Base-by-base conservation (phyloP, 2,329 filamentous ascomycete genomes). In the Basipetospora chlamydospora region DNA sequence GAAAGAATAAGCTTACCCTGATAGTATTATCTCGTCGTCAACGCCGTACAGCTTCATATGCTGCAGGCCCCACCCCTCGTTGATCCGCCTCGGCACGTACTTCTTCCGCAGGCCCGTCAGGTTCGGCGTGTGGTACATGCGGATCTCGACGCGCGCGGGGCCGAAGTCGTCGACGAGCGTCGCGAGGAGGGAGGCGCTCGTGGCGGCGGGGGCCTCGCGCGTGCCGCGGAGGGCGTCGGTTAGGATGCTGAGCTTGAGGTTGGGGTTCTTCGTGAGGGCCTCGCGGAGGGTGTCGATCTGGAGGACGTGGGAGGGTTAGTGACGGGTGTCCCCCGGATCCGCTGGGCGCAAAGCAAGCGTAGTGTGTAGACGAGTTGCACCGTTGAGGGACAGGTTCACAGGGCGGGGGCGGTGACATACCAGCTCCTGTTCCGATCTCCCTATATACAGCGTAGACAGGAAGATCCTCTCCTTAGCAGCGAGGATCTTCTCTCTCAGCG, bases 21-120 rank as follows among this genome's bases (percentile, higher is more conserved):
- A 93, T 48, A 98, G 73, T 44, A 98, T 88, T 40, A 98, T 80
- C 55, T 94, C 86, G 50, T 98, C 86, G 48, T 98, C 90, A 16
- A 94, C 64, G 0, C 90, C 90, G 48, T 98, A 98, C 1, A 98
- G 66, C 66, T 98, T 98, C 88, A 98, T 98, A 53, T 98, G 90
- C 54, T 98, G 90, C 42, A 98, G 60, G 1, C 90, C 90, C 90
- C 90, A 98, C 13, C 90, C 90, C 59, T 98, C 90, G 47, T 98
- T 98, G 53, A 98, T 88, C 15, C 90, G 71, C 51, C 75, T 83
- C 0, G 90, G 90, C 2, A 96, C 73, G 45, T 82, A 65, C 49
- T 77, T 77, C 59, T 96, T 96, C 35, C 79, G 73, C 39, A 92
- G 47, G 0, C 90, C 90, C 3, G 83, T 93, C 44, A 98, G 60